Evolutionary conservation across 768 basidiomycete species (phyloP), one percentile per base, ranked within the genome.

Genomic region (Pleurotus tuber-regium): DNA sequence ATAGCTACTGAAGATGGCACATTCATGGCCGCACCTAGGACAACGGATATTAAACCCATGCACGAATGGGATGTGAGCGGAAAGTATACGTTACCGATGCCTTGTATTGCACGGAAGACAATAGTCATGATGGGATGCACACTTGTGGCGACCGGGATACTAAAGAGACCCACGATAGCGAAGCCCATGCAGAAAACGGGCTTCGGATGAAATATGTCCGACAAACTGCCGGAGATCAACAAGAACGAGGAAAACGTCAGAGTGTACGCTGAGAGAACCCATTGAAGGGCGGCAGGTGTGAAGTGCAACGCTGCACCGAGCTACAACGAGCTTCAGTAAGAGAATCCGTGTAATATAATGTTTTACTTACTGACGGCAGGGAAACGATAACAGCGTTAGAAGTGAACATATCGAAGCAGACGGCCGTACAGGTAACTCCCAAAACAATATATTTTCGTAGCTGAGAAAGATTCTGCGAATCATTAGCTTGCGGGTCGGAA

Each of bases 1-100:
- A 80, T 65, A 25, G 70, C 61, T n/a, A 76, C 58, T 6, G 76
- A 69, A 3, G 75, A 70, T 2, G 77, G 76, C 28, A 78, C 68
- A 10, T 71, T 72, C 65, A 76, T 61, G 1, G 75, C 64, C 18
- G 72, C 75, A 5, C 66, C 72, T 65, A 66, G n/a, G n/a, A n/a
- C n/a, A n/a, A n/a, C n/a, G 66, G 6, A 35, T 36, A 36, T 36
- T 14, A n/a, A 36, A 36, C 6, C 35, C 18, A n/a, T n/a, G 35
- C 35, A 14, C 14, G 8, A 10, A 18, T 36, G 14, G 14, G 35
- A n/a, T 36, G 35, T 36, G 35, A 3, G 18, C 8, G 35, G 18
- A 36, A 18, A 18, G 18, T 36, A 36, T n/a, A 55, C 43, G 23
- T 10, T 44, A 47, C 52, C 56, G 14, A 54, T 55, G 12, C 56